A percentile compares a stretch with the other conserved stretches of the same genome.
These are phyloP conservation scores for Deakozyma indianensis DNA, from an alignment of 805 yeast species.

Conservation along the genomic window DNA sequence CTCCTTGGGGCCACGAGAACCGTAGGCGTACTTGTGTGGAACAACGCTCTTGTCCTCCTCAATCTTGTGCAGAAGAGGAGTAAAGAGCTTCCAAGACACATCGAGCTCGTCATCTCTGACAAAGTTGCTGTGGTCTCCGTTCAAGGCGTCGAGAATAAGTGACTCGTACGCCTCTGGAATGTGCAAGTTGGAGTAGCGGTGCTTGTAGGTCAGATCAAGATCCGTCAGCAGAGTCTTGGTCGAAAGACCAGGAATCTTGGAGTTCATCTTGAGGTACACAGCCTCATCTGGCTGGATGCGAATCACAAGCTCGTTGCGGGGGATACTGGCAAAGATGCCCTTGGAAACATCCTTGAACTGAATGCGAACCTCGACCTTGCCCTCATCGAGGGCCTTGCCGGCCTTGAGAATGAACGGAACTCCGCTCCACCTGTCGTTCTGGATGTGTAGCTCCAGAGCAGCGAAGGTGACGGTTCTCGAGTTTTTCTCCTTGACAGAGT, in stretches of 20 bases:
- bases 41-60: conserved; percentile 58
- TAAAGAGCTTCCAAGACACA: conserved; percentile 82
- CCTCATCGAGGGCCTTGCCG: conserved; percentile 91
- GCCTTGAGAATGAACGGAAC: conserved; percentile 94
- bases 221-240: conserved; percentile 75
- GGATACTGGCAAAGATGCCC: conserved; percentile 68
- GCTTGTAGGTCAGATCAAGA: conserved; percentile 73
- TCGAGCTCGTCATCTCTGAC: conserved; percentile 97
- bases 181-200: conserved; percentile 75
- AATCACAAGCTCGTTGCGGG: conserved; percentile 85
- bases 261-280: conserved; percentile 80
- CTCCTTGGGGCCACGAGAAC: conserved; percentile 74
- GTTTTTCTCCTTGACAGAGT: conserved; percentile 55
- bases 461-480: conserved; percentile 90
- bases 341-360: conserved; percentile 79
- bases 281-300: conserved; percentile 94
- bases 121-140: conserved; percentile 92
- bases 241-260: conserved; percentile 85
- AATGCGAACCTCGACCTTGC: conserved; percentile 87
- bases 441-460: conserved; percentile 61
- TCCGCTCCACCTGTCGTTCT: conserved; percentile 96
- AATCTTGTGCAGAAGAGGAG: conserved; percentile 71
- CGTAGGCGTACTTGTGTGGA: conserved; percentile 68
- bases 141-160: conserved; percentile 74
- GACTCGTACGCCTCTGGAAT: conserved; percentile 98